Evolutionary conservation across 2,329 filamentous ascomycete species (phyloP).

Genomic region (Fusarium veterinarium): DNA sequence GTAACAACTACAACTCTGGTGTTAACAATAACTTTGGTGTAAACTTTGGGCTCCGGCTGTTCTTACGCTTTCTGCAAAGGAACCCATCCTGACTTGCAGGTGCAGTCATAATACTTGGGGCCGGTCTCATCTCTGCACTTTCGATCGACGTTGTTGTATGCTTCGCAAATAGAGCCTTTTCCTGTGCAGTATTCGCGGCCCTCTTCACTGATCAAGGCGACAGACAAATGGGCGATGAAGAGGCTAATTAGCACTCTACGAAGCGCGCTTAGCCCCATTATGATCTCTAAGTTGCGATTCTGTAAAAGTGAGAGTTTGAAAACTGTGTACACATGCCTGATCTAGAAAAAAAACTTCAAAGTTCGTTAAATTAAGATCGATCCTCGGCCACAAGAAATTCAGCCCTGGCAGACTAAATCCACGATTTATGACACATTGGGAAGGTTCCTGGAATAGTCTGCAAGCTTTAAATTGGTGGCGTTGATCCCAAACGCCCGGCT

Average conservation of each 20-base stretch:
- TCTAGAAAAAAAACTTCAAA: background rate
- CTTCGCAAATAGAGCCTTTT: conserved; percentile 31
- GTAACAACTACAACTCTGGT: conserved; percentile 8
- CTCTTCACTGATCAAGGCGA: conserved; percentile 11
- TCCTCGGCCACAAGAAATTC: background rate
- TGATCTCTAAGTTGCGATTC: background rate
- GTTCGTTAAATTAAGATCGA: background rate
- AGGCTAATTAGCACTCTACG: conserved; percentile 4
- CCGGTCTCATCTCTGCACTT: conserved; percentile 25
- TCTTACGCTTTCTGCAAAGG: conserved; percentile 23
- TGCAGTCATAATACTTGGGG: conserved; percentile 14
- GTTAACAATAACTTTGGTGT: background rate
- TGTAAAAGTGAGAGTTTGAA: background rate
- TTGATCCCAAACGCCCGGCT: background rate
- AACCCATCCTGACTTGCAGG: conserved; percentile 29
- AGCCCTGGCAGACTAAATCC: background rate
- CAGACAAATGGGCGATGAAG: conserved; percentile 4
- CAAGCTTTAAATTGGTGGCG: conserved; percentile 6
- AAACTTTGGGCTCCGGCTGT: background rate
- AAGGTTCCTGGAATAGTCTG: conserved; percentile 5
- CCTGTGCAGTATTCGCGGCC: conserved; percentile 27
- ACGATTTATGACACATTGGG: background rate
- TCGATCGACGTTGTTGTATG: conserved; percentile 13
- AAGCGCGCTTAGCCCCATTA: background rate
- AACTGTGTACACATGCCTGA: background rate